phyloP scores from a whole-genome alignment of 129 eudicot species.

The Cynara cardunculus region DNA sequence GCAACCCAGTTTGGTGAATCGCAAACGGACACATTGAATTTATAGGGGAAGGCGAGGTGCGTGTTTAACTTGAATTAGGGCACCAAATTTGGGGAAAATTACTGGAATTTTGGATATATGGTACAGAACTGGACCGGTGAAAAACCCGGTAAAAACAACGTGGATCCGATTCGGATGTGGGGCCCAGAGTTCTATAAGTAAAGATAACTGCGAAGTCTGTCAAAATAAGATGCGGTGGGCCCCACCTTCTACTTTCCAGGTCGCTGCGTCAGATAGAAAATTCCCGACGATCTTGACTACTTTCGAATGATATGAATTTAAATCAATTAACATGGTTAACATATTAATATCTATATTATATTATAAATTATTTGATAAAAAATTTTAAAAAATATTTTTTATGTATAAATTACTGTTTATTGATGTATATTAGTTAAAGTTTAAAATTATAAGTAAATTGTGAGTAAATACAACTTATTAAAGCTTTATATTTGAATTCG shows the following conservation, averaged over 20 bases:
- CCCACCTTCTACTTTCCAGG: neutral
- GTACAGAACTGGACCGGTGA: neutral
- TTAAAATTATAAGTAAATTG: no score
- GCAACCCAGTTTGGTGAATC: neutral
- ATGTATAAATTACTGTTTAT: no score
- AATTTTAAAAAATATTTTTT: no score
- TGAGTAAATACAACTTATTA: no score
- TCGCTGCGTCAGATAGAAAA: neutral
- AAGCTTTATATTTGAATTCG: no score
- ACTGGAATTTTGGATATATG: slow-evolving; percentile 14
- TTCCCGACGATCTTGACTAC: no score
- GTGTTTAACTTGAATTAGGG: slow-evolving; percentile 11
- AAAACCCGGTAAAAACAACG: neutral
- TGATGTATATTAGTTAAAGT: no score
- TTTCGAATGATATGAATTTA: no score
- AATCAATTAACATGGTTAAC: no score
- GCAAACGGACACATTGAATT: slow-evolving; percentile 19
- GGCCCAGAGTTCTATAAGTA: neutral
- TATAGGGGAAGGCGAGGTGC: slow-evolving; percentile 5
- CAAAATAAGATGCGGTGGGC: neutral
- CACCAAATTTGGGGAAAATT: slow-evolving; percentile 6
- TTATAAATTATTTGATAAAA: no score
- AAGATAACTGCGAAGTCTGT: neutral
- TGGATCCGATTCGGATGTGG: slow-evolving; percentile 14
- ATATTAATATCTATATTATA: no score